Base-by-base conservation (phyloP, 1,139 yeast genomes). In the Groenewaldozyma auringiensis region DNA sequence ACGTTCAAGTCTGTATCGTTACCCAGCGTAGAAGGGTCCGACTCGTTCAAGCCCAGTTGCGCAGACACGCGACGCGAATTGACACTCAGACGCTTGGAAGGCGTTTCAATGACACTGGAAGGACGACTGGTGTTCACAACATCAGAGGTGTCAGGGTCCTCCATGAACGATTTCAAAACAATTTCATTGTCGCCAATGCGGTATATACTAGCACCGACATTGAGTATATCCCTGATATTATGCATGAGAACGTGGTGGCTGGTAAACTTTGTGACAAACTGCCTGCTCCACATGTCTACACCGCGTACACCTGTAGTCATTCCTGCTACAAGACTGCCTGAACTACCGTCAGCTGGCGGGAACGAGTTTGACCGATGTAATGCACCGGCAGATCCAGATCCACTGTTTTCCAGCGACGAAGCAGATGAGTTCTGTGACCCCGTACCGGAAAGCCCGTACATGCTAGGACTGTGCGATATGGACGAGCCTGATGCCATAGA, bases 171-270 rank as follows among this genome's bases (percentile, higher is more conserved):
- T 59, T 81, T 81, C 59, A 81, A 74, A 4, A 81, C 71, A 25
- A 81, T 65, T 34, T 74, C 76, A 39, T 72, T 70, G 32, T 71
- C 70, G 25, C 38, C 38, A 36, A 79, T 68, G 50, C 71, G 77
- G 52, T 78, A 76, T 33, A 77, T 66, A 43, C 70, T 72, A 18
- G 78, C 70, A 29, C 77, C 81, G 44, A 77, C 71, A 52, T 79
- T 78, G 55, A 81, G 74, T 4, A 78, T 68, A 57, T 81, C 87
- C 41, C 81, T 69, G 20, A 81, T 71, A 40, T 72, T 71, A 47
- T 71, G 72, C 58, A 79, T 65, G 43, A 80, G 63, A 3, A 70
- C 68, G 52, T 76, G 78, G 44, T 68, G 62, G 32, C 68, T 67
- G 6, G 67, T 53, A 38, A 61, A 59, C 57, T 62, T 58, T 58